phyloP scores from a whole-genome alignment of 2,329 filamentous ascomycete genomes.

The Epichloe typhina region DNA sequence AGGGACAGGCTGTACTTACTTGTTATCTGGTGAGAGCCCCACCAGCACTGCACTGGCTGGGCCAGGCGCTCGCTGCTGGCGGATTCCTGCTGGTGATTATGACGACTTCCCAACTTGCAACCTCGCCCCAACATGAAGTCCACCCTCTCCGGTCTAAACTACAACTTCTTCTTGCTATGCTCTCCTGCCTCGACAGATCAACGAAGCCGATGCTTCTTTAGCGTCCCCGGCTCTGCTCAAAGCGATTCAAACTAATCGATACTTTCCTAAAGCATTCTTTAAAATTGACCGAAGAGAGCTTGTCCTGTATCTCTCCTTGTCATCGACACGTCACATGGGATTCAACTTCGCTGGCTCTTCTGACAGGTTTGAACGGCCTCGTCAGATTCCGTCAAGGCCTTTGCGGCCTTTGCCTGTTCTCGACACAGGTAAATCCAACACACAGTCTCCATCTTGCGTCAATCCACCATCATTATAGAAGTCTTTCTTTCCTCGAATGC shows the following conservation, averaged over 20 bases:
- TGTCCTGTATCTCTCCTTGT: neutral
- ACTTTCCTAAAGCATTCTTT: neutral
- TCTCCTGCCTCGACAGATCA: neutral
- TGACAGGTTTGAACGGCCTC: neutral
- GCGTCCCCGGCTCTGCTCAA: neutral
- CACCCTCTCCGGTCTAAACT: neutral
- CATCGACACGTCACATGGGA: constrained; percentile 1
- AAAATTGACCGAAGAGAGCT: neutral
- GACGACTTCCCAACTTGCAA: neutral
- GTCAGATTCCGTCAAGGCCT: neutral
- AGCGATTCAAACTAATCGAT: neutral
- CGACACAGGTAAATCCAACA: neutral
- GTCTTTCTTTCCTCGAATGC: constrained; percentile 8
- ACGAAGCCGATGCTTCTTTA: neutral
- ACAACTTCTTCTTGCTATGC: neutral
- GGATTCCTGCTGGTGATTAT: neutral
- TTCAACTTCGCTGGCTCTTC: neutral
- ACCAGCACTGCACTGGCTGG: no score
- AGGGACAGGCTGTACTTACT: no score
- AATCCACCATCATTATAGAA: neutral
- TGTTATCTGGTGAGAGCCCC: no score
- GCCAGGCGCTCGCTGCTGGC: no score
- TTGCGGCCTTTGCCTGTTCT: neutral
- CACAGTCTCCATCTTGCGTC: neutral
- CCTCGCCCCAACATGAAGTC: neutral